Evolutionary conservation across 2,329 filamentous ascomycete genomes (phyloP).

Genomic region (Phyllosticta ampelicida): DNA sequence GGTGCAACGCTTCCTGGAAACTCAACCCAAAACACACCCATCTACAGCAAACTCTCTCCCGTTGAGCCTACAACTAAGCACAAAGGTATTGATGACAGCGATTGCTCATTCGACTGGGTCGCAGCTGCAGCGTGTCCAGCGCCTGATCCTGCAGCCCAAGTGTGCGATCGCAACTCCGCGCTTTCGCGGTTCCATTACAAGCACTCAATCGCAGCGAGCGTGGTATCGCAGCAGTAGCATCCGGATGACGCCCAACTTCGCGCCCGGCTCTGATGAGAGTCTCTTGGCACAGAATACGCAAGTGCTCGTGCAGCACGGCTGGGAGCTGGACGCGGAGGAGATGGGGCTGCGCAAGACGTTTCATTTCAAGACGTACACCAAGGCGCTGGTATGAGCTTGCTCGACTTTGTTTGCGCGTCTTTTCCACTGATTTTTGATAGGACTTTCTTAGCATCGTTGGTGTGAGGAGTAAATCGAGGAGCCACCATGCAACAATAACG

Average conservation of each 20-base stretch:
- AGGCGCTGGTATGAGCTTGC: background rate
- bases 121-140: background rate
- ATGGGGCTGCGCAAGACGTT: background rate
- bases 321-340: background rate
- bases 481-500: background rate
- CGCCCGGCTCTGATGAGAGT: background rate
- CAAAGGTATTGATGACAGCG: too few relatives aligned
- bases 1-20: too few relatives aligned
- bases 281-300: background rate
- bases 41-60: too few relatives aligned
- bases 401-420: background rate
- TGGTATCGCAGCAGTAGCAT: background rate
- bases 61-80: too few relatives aligned
- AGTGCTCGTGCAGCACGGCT: conserved; percentile 6
- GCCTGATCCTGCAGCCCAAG: background rate
- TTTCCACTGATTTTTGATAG: background rate
- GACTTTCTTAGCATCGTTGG: background rate
- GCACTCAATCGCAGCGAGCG: background rate
- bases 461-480: background rate
- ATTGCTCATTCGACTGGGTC: too few relatives aligned
- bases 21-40: too few relatives aligned
- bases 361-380: background rate
- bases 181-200: background rate
- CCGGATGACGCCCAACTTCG: background rate
- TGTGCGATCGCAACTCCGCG: background rate